phyloP scores from a whole-genome alignment of 2,329 filamentous ascomycete species.

The Sclerotinia borealis region DNA sequence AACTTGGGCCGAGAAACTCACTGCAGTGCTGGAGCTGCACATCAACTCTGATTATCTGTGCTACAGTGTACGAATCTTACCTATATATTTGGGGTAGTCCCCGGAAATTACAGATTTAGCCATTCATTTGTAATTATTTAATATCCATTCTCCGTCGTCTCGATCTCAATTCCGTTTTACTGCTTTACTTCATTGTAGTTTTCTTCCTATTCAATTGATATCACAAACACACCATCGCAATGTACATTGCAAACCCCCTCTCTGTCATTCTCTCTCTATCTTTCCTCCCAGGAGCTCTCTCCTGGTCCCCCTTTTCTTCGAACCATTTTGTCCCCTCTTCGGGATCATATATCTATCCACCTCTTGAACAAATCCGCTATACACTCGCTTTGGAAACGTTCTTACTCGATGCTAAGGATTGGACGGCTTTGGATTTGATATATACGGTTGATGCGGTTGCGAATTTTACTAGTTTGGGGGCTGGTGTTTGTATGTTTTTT shows the following conservation, averaged over 20 bases:
- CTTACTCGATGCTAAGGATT: conserved; percentile 4
- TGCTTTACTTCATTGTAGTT: background rate
- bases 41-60: background rate
- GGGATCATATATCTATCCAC: background rate
- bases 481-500: conserved; percentile 4
- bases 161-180: background rate
- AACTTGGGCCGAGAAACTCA: background rate
- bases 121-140: background rate
- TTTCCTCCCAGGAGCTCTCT: background rate
- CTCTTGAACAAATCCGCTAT: conserved; percentile 10
- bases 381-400: conserved; percentile 4
- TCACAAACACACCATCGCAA: background rate
- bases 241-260: background rate
- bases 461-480: conserved; percentile 3
- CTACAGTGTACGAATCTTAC: background rate
- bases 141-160: background rate
- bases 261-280: background rate
- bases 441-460: conserved; percentile 2
- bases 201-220: background rate
- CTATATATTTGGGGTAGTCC: background rate
- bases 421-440: background rate
- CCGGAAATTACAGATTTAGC: background rate
- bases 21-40: background rate
- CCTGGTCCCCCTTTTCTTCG: background rate
- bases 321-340: background rate